A percentile compares a stretch with the other conserved stretches of the same genome.
phyloP scores from a whole-genome alignment of 495 filamentous ascomycete species.

The Chaetomium fimeti region DNA sequence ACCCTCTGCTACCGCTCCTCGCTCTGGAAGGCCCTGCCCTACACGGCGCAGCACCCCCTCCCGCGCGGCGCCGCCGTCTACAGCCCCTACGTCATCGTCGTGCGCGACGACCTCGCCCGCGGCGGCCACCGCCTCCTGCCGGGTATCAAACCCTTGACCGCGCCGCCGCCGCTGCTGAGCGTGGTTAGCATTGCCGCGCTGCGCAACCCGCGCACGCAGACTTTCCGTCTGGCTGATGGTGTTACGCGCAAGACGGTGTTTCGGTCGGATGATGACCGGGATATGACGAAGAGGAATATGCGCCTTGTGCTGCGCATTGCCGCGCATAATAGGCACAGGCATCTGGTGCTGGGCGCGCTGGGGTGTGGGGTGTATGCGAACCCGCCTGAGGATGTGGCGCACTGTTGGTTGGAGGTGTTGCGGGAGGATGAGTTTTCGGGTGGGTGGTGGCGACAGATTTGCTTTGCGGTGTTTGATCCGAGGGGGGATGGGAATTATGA shows the following conservation, averaged over 20 bases:
- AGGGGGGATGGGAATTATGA: not conserved
- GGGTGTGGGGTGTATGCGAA: conserved; percentile 64
- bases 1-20: conserved; percentile 61
- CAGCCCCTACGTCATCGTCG: conserved; percentile 55
- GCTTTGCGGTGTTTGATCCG: conserved; percentile 47
- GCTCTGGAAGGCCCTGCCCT: conserved; percentile 48
- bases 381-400: conserved; percentile 54
- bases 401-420: conserved; percentile 58
- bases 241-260: conserved; percentile 29
- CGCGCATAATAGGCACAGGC: conserved; percentile 48
- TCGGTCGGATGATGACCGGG: conserved; percentile 33
- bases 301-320: conserved; percentile 54
- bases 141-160: not conserved
- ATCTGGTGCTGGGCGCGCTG: conserved; percentile 60
- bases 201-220: not conserved
- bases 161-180: not conserved
- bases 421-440: conserved; percentile 57
- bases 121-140: conserved; percentile 44
- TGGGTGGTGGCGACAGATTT: conserved; percentile 53
- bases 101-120: conserved; percentile 45
- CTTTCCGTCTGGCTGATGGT: not conserved
- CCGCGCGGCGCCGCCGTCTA: conserved; percentile 48
- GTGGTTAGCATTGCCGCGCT: not conserved
- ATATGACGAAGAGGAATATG: conserved; percentile 58
- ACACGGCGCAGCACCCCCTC: conserved; percentile 52